phyloP scores from a whole-genome alignment of 2,329 filamentous ascomycete species.

The Xylariaceae sp. region DNA sequence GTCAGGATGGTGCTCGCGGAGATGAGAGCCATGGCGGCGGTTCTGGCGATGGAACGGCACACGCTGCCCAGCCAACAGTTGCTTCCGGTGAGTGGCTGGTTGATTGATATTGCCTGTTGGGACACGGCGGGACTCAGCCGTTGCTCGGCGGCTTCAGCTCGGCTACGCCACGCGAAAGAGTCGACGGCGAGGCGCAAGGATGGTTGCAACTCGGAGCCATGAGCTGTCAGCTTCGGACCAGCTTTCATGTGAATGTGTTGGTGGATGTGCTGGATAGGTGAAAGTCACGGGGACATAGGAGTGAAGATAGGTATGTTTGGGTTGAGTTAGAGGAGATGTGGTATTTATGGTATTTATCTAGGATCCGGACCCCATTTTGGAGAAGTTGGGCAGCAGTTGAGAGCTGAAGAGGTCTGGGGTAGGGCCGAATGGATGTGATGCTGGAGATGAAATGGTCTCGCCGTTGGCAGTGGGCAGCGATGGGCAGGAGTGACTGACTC shows the following conservation, averaged over 20 bases:
- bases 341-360: not conserved
- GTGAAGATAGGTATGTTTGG: no score
- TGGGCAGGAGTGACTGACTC: no score
- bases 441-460: no score
- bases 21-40: slow-evolving; percentile 67
- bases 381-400: not conserved
- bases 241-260: not conserved
- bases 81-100: not conserved
- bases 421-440: no score
- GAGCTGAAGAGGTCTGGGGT: not conserved
- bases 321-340: not conserved
- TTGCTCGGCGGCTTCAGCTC: not conserved
- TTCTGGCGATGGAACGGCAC: not conserved
- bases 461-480: no score
- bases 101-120: not conserved
- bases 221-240: not conserved
- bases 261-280: no score
- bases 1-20: slow-evolving; percentile 78
- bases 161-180: not conserved
- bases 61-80: not conserved
- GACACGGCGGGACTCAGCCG: not conserved
- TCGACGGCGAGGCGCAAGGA: not conserved
- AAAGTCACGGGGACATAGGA: no score
- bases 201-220: not conserved
- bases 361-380: no score